Conservation (phyloP, 768 basidiomycete species). For the Leccinellum luteum region DNA sequence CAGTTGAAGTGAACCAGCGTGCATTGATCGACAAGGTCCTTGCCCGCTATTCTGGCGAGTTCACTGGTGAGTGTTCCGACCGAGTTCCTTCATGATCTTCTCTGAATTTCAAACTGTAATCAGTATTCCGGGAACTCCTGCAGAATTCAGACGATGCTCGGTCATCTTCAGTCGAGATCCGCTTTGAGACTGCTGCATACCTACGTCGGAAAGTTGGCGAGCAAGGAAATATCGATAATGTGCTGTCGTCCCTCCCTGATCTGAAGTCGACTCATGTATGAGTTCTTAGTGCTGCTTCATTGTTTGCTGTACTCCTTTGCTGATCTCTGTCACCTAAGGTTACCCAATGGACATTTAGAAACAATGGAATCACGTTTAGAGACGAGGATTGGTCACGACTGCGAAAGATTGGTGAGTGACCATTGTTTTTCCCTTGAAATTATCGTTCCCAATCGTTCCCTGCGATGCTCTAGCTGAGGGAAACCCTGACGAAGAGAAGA, state of each 20-base stretch:
- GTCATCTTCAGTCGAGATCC: slow-evolving; percentile 72
- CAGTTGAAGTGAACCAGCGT: slow-evolving; percentile 90
- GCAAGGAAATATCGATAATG: slow-evolving; percentile 3
- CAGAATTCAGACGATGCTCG: slow-evolving; percentile 96
- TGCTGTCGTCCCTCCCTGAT: slow-evolving; percentile 46
- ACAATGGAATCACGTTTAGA: slow-evolving; percentile 81
- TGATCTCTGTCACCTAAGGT: slow-evolving; percentile 43
- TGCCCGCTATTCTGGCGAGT: slow-evolving; percentile 92
- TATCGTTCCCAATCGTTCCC: neutral
- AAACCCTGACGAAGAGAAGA: slow-evolving; percentile 26
- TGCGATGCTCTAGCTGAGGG: slow-evolving; percentile 15
- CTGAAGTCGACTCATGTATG: slow-evolving; percentile 58
- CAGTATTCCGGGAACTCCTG: slow-evolving; percentile 77
- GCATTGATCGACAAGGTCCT: slow-evolving; percentile 98
- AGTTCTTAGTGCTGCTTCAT: slow-evolving; percentile 12
- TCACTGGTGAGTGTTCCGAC: slow-evolving; percentile 55
- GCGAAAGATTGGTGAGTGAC: slow-evolving; percentile 15
- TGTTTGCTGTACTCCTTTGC: neutral
- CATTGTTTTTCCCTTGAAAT: neutral
- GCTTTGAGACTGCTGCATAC: slow-evolving; percentile 64
- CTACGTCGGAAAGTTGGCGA: slow-evolving; percentile 28
- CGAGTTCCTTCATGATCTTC: neutral
- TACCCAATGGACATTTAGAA: slow-evolving; percentile 80
- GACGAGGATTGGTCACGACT: slow-evolving; percentile 25
- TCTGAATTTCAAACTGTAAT: neutral